These are phyloP conservation scores for Phaeosphaeriaceae sp. DNA, from an alignment of 2,329 filamentous ascomycete species.

Conservation along the genomic window DNA sequence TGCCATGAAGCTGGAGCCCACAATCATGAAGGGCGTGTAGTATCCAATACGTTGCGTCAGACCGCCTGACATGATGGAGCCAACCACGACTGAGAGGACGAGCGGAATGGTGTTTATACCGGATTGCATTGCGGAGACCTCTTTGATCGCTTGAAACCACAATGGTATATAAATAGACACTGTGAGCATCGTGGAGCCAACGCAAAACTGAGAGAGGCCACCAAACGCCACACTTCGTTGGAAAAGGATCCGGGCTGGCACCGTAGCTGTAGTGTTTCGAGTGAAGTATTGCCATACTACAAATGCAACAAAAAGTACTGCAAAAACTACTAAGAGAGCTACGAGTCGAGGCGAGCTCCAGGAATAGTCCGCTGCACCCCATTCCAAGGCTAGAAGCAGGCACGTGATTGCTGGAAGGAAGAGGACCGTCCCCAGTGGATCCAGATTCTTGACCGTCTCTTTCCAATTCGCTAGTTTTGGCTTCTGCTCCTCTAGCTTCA, in stretches of 20 bases:
- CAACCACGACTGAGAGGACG: conserved; percentile 52
- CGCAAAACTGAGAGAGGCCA: conserved; percentile 49
- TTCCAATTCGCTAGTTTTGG: conserved; percentile 34
- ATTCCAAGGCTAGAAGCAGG: conserved; percentile 55
- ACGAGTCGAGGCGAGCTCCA: conserved; percentile 53
- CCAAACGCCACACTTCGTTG: conserved; percentile 52
- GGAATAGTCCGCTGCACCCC: conserved; percentile 54
- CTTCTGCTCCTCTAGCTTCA: conserved; percentile 42
- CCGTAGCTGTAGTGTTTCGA: conserved; percentile 49
- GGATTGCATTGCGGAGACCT: conserved; percentile 50
- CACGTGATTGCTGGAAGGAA: conserved; percentile 54
- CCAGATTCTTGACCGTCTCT: conserved; percentile 48
- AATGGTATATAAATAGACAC: conserved; percentile 50
- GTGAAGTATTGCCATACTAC: conserved; percentile 46
- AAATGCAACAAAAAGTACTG: conserved; percentile 48
- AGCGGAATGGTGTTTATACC: conserved; percentile 55
- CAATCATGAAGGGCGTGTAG: conserved; percentile 57
- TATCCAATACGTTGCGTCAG: conserved; percentile 52
- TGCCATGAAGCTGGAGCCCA: conserved; percentile 48
- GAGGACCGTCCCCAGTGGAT: conserved; percentile 50
- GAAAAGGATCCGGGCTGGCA: conserved; percentile 51
- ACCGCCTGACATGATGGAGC: conserved; percentile 50
- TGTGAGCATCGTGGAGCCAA: conserved; percentile 47
- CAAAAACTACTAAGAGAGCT: conserved; percentile 51
- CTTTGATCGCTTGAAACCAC: conserved; percentile 58